These are phyloP conservation scores for Candida chilensis DNA, from an alignment of 805 yeast genomes.

Conservation along the genomic window DNA sequence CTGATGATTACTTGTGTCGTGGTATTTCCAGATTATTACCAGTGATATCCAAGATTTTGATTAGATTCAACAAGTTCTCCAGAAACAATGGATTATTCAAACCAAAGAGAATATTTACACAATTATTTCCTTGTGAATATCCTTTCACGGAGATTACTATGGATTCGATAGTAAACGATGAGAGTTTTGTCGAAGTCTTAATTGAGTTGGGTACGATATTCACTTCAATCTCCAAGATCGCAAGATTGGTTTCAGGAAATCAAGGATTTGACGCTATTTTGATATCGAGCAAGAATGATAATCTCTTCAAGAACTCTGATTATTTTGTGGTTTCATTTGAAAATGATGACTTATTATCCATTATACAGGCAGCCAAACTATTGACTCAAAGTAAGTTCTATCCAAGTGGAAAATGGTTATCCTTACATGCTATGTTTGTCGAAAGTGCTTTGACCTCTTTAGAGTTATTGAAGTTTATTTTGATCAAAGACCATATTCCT, in stretches of 20 bases:
- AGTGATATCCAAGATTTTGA: slow-evolving; percentile 39
- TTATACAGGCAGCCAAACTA: slow-evolving; percentile 40
- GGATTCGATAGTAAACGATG: slow-evolving; percentile 69
- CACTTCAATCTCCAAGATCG: slow-evolving; percentile 43
- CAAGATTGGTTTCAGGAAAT: slow-evolving; percentile 26
- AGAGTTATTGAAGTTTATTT: slow-evolving; percentile 40
- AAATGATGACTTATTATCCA: slow-evolving; percentile 25
- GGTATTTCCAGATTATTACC: slow-evolving; percentile 47
- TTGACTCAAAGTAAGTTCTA: slow-evolving; percentile 47
- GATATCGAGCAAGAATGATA: slow-evolving; percentile 19
- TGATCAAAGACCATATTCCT: slow-evolving; percentile 46
- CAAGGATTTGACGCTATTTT: slow-evolving; percentile 35
- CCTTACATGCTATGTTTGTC: slow-evolving; percentile 47
- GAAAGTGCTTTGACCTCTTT: slow-evolving; percentile 48
- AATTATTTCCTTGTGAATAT: slow-evolving; percentile 55
- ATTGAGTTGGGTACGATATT: slow-evolving; percentile 62
- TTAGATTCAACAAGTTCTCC: slow-evolving; percentile 42
- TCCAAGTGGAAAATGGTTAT: slow-evolving; percentile 69
- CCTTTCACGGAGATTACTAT: slow-evolving; percentile 61
- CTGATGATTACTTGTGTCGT: slow-evolving; percentile 29
- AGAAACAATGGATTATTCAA: slow-evolving; percentile 36
- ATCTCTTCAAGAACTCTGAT: slow-evolving; percentile 26
- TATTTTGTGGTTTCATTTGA: slow-evolving; percentile 31
- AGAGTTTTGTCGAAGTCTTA: slow-evolving; percentile 59
- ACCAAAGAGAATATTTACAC: slow-evolving; percentile 57